Percentiles rank a stretch among this genome's conserved stretches.
These are phyloP conservation scores for Buxus sempervirens DNA, from an alignment of 164 flowering plant genomes.

Conservation along the genomic window DNA sequence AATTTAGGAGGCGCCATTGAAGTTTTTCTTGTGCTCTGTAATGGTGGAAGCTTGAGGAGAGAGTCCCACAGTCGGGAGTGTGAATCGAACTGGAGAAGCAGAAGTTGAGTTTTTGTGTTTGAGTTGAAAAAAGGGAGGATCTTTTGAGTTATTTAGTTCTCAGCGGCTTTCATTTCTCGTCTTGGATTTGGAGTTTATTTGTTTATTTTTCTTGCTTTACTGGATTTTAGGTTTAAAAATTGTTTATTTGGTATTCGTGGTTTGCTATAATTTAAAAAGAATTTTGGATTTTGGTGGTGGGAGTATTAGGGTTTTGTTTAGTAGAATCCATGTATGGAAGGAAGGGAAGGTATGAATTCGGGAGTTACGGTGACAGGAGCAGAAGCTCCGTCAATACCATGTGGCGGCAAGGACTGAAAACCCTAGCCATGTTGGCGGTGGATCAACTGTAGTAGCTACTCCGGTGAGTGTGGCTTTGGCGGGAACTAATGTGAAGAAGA, in stretches of 20 bases:
- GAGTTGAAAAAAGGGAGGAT: neutral
- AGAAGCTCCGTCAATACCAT: constrained; percentile 58
- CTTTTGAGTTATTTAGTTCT: neutral
- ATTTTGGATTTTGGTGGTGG: neutral
- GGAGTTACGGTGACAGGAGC: constrained; percentile 43
- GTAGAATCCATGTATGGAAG: constrained; percentile 33
- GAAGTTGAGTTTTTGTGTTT: neutral
- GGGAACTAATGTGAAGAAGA: constrained; percentile 49
- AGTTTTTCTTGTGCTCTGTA: neutral
- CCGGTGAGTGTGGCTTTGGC: constrained; percentile 12
- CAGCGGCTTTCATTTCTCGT: neutral
- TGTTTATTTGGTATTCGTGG: neutral
- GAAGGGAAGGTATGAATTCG: constrained; percentile 28
- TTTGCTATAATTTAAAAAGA: too few species aligned
- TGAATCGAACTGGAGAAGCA: neutral
- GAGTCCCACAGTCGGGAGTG: neutral
- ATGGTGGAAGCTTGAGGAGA: neutral
- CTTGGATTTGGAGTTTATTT: neutral
- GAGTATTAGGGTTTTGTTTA: neutral
- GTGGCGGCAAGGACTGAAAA: constrained; percentile 67
- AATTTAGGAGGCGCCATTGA: neutral
- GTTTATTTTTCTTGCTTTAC: neutral
- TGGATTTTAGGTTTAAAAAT: neutral
- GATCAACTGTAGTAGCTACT: constrained; percentile 29
- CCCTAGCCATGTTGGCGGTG: constrained; percentile 37